Conservation (phyloP, 208 protist species). For the Lotmaria passim region DNA sequence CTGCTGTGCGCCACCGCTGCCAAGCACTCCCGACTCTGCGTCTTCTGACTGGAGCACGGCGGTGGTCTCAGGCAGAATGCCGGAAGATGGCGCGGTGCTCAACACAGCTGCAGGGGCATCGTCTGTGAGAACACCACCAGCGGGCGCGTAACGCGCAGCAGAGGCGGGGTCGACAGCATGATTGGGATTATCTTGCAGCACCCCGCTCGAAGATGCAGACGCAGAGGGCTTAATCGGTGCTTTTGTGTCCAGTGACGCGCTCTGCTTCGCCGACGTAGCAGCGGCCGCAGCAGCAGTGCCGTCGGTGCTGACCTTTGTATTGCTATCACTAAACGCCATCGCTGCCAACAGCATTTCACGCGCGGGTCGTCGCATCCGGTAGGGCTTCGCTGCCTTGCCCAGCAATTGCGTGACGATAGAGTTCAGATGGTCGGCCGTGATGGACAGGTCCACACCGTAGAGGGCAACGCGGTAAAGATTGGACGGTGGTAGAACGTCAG, state of each 20-base stretch:
- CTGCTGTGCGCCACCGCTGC: not conserved
- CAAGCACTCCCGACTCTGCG: conserved; percentile 2
- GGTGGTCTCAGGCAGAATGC: conserved; percentile 12
- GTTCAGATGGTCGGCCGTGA: conserved; percentile 51
- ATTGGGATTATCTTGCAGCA: not conserved
- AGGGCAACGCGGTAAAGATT: conserved; percentile 50
- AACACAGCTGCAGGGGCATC: conserved; percentile 5
- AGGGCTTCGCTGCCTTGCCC: conserved; percentile 37
- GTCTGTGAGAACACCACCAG: not conserved
- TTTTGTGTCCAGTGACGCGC: not conserved
- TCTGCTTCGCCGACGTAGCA: not conserved
- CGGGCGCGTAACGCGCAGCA: no score
- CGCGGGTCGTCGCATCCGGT: conserved; percentile 63
- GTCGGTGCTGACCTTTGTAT: not conserved
- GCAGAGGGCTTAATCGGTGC: not conserved
- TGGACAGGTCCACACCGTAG: conserved; percentile 70
- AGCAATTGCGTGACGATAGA: conserved; percentile 69
- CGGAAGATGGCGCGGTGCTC: conserved; percentile 10
- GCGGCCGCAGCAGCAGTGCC: not conserved
- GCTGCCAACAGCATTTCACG: conserved; percentile 39
- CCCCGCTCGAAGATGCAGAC: not conserved
- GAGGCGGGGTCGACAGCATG: no score
- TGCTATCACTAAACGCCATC: not conserved
- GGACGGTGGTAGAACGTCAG: conserved; percentile 32
- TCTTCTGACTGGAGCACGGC: conserved; percentile 2